These are phyloP conservation scores for Boletus semigastroideus DNA, from an alignment of 1,284 basidiomycete species.

Conservation along the genomic window DNA sequence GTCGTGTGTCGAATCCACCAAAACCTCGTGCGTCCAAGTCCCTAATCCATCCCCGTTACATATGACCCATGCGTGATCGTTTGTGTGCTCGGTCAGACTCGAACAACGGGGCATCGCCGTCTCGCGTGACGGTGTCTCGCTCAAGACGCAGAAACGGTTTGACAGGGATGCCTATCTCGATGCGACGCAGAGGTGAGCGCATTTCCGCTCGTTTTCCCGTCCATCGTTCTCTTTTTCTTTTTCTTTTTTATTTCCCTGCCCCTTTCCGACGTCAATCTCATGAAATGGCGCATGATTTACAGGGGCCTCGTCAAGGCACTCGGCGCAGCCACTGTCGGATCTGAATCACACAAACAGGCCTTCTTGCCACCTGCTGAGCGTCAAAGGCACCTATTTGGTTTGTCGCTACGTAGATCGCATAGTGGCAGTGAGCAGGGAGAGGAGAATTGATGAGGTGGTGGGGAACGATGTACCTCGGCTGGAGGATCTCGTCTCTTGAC, in stretches of 20 bases:
- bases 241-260: neutral
- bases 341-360: conserved; percentile 11
- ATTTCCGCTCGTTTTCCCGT: neutral
- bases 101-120: conserved; percentile 55
- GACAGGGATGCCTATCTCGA: conserved; percentile 65
- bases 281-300: neutral
- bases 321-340: conserved; percentile 21
- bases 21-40: conserved; percentile 40
- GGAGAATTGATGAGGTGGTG: neutral
- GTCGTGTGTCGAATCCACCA: conserved; percentile 42
- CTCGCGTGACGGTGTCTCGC: conserved; percentile 55
- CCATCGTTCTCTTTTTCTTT: neutral
- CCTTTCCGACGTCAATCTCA: neutral
- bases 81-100: conserved; percentile 25
- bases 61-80: neutral
- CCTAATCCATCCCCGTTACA: neutral
- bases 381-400: conserved; percentile 5
- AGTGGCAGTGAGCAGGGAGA: neutral
- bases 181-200: conserved; percentile 62
- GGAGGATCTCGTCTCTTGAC: neutral
- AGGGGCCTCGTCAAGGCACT: conserved; percentile 30
- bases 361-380: conserved; percentile 4
- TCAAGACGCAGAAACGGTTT: conserved; percentile 60
- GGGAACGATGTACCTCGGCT: neutral
- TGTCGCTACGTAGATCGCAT: conserved; percentile 5